These are phyloP conservation scores for Fusarium tricinctum DNA, from an alignment of 2,329 filamentous ascomycete species.

Conservation along the genomic window DNA sequence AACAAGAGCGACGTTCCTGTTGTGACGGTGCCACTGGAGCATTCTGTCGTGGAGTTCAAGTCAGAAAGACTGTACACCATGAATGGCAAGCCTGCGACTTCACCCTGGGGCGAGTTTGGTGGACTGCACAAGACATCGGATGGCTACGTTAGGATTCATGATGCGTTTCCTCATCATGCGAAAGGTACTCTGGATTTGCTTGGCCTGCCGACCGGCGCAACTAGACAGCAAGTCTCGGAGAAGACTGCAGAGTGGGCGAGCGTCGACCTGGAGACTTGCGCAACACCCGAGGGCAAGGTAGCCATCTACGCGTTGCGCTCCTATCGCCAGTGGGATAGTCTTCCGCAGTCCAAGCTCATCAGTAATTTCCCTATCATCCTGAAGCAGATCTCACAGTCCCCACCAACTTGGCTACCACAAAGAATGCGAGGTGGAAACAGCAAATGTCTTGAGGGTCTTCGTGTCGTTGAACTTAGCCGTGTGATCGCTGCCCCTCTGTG, in stretches of 20 bases:
- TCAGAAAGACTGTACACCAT: conserved; percentile 66
- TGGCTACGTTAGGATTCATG: conserved; percentile 68
- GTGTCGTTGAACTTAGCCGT: conserved; percentile 78
- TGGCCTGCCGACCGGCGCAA: conserved; percentile 52
- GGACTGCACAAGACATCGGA: conserved; percentile 66
- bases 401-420: background rate
- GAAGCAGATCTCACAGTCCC: conserved; percentile 50
- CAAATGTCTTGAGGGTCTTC: conserved; percentile 68
- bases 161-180: conserved; percentile 66
- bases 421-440: conserved; percentile 3
- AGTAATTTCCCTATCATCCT: conserved; percentile 62
- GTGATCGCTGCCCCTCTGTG: conserved; percentile 80
- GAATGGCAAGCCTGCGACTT: conserved; percentile 52
- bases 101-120: conserved; percentile 61
- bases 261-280: conserved; percentile 63
- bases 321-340: conserved; percentile 65
- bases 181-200: conserved; percentile 60
- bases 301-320: conserved; percentile 66
- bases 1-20: conserved; percentile 49
- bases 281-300: conserved; percentile 54
- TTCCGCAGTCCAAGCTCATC: conserved; percentile 62
- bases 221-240: conserved; percentile 56
- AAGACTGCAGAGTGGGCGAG: conserved; percentile 58
- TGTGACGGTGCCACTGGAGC: conserved; percentile 60
- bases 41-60: conserved; percentile 66